Conservation (phyloP, 2,329 filamentous ascomycete species). For the Thielaviopsis populi region DNA sequence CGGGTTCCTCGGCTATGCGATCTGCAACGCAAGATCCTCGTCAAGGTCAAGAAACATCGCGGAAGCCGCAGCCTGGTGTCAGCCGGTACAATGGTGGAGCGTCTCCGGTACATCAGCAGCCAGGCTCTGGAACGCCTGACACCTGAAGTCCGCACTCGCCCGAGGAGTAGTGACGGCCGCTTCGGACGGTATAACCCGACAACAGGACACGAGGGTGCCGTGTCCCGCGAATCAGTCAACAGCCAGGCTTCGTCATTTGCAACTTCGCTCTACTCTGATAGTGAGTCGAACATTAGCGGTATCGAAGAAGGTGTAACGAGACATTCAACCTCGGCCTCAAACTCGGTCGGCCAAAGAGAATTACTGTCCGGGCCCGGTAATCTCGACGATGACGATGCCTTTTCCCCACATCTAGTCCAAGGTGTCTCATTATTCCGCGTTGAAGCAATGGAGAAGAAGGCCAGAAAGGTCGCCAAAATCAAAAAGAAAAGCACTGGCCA, state of each 20-base stretch:
- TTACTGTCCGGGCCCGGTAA: too few species aligned
- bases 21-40: constrained; percentile 62
- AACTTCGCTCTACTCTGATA: not conserved
- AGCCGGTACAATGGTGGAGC: constrained; percentile 21
- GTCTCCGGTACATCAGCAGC: constrained; percentile 22
- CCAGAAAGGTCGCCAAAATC: not conserved
- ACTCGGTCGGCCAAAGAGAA: not conserved
- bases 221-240: constrained; percentile 1
- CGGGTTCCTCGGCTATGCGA: constrained; percentile 55
- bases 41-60: constrained; percentile 58
- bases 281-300: not conserved
- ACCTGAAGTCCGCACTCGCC: constrained; percentile 7
- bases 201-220: not conserved
- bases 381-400: not conserved
- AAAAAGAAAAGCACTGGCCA: not conserved
- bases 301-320: not conserved
- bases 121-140: constrained; percentile 21
- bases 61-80: constrained; percentile 19
- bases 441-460: not conserved
- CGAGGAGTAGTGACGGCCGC: constrained; percentile 1
- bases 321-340: not conserved
- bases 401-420: not conserved
- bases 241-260: not conserved
- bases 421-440: constrained; percentile 1
- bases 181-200: constrained; percentile 8